Evolutionary conservation across 2,329 filamentous ascomycete genomes (phyloP), one percentile per base, ranked within the genome.

Genomic region (Trichoderma sp.): DNA sequence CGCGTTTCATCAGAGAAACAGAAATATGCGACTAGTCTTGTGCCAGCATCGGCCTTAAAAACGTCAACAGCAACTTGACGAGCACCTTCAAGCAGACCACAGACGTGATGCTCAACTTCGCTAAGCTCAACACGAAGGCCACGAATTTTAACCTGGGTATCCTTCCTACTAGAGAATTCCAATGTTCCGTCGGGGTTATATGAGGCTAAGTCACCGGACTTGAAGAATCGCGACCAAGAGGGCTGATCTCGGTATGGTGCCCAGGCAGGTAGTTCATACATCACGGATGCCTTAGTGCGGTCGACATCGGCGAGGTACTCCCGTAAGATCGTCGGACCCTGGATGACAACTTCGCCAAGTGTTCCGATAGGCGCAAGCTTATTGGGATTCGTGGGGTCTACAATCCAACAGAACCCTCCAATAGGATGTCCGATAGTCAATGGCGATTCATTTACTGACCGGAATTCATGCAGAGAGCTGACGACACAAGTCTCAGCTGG

Each of bases 141-240:
- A 24, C 86, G 85, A 18, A 91, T 80, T 80, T 91, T 91, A 59
- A 91, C 85, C 79, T 91, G 89, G 0, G 85, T 85, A 77, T 91
- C 89, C 77, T 88, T 89, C 24, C 89, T 84, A 59, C 88, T 88
- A 45, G 87, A 79, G 71, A 85, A 88, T 0, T 84, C 77, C 3
- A 88, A 78, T 31, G 79, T 79, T 1, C 85, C 84, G 62, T 86
- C 83, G 0, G 80, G 78, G 35, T 84, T 79, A n/a, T 86, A 86
- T 60, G 79, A 80, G 4, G 81, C 86, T 6, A 88, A 81, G 75
- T 88, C 87, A 5, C 87, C 87, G 1, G 87, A 87, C 74, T 84
- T 85, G 77, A 87, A 88, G 9, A 85, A 76, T 11, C 71, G 69
- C 24, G 53, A 67, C 7, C 81, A 81, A 45, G n/a, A 35, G 21